Percentiles rank a stretch among this genome's conserved stretches.
Conservation (phyloP, 257 asterid species). For the Jacaranda mimosifolia region DNA sequence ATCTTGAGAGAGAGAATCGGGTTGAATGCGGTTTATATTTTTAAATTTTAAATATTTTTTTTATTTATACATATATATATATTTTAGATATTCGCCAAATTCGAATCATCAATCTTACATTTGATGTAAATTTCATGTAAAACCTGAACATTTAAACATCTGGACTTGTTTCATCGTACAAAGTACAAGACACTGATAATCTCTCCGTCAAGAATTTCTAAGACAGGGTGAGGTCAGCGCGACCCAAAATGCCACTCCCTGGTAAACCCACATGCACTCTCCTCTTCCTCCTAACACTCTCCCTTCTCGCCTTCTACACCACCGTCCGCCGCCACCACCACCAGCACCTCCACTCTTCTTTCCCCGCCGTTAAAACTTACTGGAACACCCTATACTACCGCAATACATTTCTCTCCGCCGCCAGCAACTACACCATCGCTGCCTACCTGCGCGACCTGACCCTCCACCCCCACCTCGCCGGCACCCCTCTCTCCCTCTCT, state of each 20-base stretch:
- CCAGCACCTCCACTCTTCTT: conserved; percentile 23
- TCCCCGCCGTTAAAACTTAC: neutral
- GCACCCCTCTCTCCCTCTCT: conserved; percentile 68
- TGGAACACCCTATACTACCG: conserved; percentile 39
- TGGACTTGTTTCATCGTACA: neutral
- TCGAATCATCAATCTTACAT: too few relatives aligned
- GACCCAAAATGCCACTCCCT: conserved; percentile 35
- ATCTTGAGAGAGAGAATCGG: neutral
- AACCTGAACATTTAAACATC: neutral
- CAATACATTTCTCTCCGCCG: conserved; percentile 62
- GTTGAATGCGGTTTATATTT: neutral
- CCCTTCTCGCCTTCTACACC: conserved; percentile 51
- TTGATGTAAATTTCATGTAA: neutral
- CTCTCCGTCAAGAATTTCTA: neutral
- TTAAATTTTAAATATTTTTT: too few relatives aligned
- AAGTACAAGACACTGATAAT: neutral
- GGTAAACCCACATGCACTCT: conserved; percentile 58
- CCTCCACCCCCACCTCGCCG: conserved; percentile 94
- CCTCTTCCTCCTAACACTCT: conserved; percentile 50
- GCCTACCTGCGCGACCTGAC: conserved; percentile 88
- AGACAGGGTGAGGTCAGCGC: neutral
- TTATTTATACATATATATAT: too few relatives aligned
- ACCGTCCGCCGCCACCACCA: conserved; percentile 49
- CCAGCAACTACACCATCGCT: conserved; percentile 78
- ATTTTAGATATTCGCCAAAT: too few relatives aligned